Evolutionary conservation across 148 eudicot genomes (phyloP), one percentile per base, ranked within the genome.

Genomic region (Fagopyrum esculentum): DNA sequence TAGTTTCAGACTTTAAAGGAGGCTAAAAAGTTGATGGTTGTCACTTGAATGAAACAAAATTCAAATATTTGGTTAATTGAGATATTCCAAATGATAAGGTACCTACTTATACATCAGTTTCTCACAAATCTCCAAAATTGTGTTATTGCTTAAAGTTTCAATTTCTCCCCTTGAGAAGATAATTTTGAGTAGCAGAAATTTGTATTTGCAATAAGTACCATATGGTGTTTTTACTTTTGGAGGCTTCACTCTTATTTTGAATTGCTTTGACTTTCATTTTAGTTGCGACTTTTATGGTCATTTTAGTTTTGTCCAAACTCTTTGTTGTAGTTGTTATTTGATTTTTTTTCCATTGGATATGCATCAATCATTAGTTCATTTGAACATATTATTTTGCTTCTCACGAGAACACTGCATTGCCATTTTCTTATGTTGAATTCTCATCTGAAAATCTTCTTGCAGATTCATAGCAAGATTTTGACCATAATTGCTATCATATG

Each of bases 391-490:
- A 44, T 16, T 12, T 68, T 45, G 10, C 9, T 16, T 16, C 17
- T 64, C 6, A 35, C 15, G 17, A 19, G 35, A 57, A 7, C 64
- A 22, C 64, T 57, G n/a, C 64, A 57, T 61, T 61, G 35, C 43
- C 40, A 29, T 61, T 61, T 61, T 61, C 22, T 44, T 48, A 44
- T 15, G 48, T 15, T 40, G 8, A 69, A 45, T 16, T 69, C 48
- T 12, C 19, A 45, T 12, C 43, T 69, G 22, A 45, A 12, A 29
- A 49, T 81, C 59, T 46, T 75, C 22, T 11, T 84, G 85, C 90
- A 93, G 98, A 90, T 94, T 73, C 98, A 86, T 75, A 88, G 88
- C 85, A 90, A 88, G 85, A 71, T 91, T 66, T 83, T 93, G 47
- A 90, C 98, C 77, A 4, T 91, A 74, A 57, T 94, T 76, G 96